A percentile compares a stretch with the other conserved stretches of the same genome.
Conservation (phyloP, 2,329 filamentous ascomycete species). For the Fusarium compactum region DNA sequence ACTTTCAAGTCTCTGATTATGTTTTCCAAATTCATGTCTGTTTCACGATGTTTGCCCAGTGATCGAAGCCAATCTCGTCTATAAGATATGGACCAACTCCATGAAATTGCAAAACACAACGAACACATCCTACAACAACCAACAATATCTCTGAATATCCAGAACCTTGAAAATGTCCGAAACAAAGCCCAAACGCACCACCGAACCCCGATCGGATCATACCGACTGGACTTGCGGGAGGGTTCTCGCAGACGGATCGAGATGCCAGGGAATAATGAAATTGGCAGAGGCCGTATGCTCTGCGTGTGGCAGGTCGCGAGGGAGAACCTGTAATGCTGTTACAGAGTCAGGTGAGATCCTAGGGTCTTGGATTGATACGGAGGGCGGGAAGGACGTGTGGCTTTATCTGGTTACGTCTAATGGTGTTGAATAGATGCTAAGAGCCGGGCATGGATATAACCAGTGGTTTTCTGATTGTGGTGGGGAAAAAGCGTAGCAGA, state of each 20-base stretch:
- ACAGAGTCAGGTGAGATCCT: neutral
- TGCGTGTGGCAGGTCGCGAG: neutral
- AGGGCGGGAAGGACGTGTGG: neutral
- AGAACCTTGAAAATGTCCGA: neutral
- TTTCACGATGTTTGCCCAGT: too few species aligned
- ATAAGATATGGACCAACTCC: too few species aligned
- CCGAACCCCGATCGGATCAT: neutral
- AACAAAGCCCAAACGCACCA: neutral
- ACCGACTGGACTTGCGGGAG: neutral
- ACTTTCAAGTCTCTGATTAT: too few species aligned
- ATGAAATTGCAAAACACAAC: too few species aligned
- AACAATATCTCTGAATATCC: too few species aligned
- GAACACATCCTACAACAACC: neutral
- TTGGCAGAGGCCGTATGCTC: neutral
- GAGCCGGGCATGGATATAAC: neutral
- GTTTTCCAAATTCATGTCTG: too few species aligned
- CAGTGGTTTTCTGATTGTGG: neutral
- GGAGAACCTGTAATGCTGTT: neutral
- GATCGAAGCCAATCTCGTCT: too few species aligned
- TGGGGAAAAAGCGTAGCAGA: too few species aligned
- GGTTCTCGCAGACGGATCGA: neutral
- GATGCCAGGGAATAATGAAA: neutral
- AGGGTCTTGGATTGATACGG: neutral
- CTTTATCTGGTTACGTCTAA: neutral
- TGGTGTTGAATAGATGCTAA: neutral